Evolutionary conservation across 768 basidiomycete species (phyloP).

Genomic region (Mycena olivaceomarginata): DNA sequence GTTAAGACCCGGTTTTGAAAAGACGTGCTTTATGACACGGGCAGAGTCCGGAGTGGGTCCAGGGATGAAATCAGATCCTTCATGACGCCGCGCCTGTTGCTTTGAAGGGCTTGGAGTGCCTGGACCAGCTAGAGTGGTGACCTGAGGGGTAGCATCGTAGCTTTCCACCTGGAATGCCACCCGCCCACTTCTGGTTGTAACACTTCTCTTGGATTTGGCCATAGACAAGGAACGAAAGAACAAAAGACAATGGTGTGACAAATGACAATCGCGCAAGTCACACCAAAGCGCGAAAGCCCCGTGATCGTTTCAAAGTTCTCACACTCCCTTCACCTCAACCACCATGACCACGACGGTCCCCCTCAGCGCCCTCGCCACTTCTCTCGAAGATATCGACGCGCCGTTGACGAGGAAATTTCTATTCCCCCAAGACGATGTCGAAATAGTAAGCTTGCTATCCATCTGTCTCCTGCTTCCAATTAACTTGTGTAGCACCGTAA

Average conservation of each 20-base stretch:
- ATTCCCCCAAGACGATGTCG: background rate
- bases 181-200: background rate
- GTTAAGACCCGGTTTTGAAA: background rate
- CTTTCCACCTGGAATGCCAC: too few species aligned
- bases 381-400: background rate
- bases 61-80: background rate
- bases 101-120: background rate
- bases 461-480: too few species aligned
- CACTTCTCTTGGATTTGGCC: background rate
- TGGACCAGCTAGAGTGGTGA: background rate
- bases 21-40: background rate
- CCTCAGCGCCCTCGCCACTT: background rate
- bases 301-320: slow-evolving; percentile 6
- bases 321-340: too few species aligned
- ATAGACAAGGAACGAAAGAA: background rate
- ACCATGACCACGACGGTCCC: background rate
- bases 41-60: background rate
- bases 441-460: background rate
- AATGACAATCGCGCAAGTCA: slow-evolving; percentile 2
- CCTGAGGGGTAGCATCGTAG: too few species aligned
- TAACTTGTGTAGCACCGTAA: slow-evolving; percentile 1
- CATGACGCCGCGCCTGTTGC: background rate
- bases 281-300: slow-evolving; percentile 10
- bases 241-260: background rate
- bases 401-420: background rate